Conservation (phyloP, 2,329 filamentous ascomycete genomes). For the Fusarium sulawesiense region DNA sequence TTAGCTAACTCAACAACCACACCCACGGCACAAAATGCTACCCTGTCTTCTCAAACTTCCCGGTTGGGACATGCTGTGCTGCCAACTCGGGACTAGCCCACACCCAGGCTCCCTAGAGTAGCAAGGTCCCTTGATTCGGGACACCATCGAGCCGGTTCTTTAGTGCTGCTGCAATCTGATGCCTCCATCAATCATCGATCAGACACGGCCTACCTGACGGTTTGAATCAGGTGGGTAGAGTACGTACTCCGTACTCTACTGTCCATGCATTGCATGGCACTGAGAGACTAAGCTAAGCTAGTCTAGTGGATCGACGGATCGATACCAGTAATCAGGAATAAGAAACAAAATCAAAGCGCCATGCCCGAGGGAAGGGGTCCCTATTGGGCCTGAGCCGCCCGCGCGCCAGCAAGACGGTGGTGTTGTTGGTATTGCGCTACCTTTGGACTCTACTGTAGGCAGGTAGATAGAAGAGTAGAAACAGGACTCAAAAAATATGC, state of each 20-base stretch:
- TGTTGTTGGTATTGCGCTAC: conserved; percentile 4
- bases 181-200: conserved; percentile 35
- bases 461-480: not conserved
- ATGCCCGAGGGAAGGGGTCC: conserved; percentile 32
- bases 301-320: conserved; percentile 12
- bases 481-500: not conserved
- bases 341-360: conserved; percentile 36
- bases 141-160: conserved; percentile 26
- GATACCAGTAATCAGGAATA: conserved; percentile 28
- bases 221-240: conserved; percentile 16
- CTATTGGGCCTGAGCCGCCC: conserved; percentile 33
- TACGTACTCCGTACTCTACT: not conserved
- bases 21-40: conserved; percentile 23
- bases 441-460: not conserved
- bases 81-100: conserved; percentile 27
- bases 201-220: conserved; percentile 13
- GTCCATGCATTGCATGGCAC: not conserved
- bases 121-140: conserved; percentile 26
- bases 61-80: conserved; percentile 29
- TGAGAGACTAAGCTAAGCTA: not conserved
- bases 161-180: conserved; percentile 17
- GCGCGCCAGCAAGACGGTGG: conserved; percentile 21
- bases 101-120: conserved; percentile 9
- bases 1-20: conserved; percentile 15
- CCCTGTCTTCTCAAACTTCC: conserved; percentile 29